A percentile compares a stretch with the other conserved stretches of the same genome.
phyloP scores from a whole-genome alignment of 495 filamentous ascomycete genomes.

The Penicillium canescens region DNA sequence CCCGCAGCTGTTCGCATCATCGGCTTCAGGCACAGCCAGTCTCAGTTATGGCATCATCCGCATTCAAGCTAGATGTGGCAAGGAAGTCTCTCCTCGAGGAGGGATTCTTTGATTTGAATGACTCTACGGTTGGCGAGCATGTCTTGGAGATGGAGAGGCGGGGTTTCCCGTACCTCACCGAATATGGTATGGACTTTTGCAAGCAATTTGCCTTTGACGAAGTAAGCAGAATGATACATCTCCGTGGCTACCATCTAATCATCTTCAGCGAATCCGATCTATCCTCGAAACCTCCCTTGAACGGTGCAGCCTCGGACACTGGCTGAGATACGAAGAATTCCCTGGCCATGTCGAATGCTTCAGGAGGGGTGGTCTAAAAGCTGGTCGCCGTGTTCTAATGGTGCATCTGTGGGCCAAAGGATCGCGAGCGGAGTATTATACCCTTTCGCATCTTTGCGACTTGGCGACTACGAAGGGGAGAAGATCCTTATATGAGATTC shows the following conservation, averaged over 20 bases:
- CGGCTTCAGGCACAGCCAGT: slow-evolving; percentile 12
- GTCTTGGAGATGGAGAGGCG: slow-evolving; percentile 19
- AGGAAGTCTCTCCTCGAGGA: slow-evolving; percentile 19
- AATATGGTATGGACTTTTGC: slow-evolving; percentile 21
- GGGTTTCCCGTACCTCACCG: slow-evolving; percentile 21
- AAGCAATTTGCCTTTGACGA: too few relatives aligned
- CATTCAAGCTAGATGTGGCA: slow-evolving; percentile 17
- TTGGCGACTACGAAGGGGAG: slow-evolving; percentile 19
- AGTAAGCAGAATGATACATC: slow-evolving; percentile 1
- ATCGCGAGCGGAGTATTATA: slow-evolving; percentile 20
- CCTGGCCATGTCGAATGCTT: slow-evolving; percentile 20
- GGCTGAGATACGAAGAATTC: slow-evolving; percentile 21
- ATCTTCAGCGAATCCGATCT: slow-evolving; percentile 21
- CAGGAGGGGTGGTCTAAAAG: slow-evolving; percentile 20
- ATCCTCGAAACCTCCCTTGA: slow-evolving; percentile 20
- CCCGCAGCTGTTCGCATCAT: slow-evolving; percentile 9
- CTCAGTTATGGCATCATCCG: slow-evolving; percentile 17
- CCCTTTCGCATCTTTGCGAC: slow-evolving; percentile 16
- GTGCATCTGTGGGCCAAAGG: slow-evolving; percentile 22
- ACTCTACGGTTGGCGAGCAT: slow-evolving; percentile 18
- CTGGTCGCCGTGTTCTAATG: slow-evolving; percentile 15
- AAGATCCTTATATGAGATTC: slow-evolving; percentile 21
- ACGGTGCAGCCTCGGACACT: slow-evolving; percentile 23
- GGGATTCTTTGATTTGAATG: slow-evolving; percentile 19
- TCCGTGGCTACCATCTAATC: slow-evolving; percentile 17